Conservation (phyloP, 257 asterid species). For the Solanum gandarillasii region DNA sequence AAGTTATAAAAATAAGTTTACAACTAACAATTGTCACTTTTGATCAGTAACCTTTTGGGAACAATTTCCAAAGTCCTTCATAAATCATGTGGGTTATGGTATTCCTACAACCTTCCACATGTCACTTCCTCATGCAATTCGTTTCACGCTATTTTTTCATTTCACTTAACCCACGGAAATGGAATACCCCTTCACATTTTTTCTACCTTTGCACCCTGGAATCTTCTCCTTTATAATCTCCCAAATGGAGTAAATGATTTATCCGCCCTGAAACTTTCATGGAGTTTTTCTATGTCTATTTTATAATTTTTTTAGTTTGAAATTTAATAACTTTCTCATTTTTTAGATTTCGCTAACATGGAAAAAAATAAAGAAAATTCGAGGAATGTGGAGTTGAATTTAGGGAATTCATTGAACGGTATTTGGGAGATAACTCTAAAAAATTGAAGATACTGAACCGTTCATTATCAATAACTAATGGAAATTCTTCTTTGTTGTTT, state of each 20-base stretch:
- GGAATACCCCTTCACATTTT: not conserved
- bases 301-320: too few relatives aligned
- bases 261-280: not conserved
- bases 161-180: not conserved
- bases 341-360: conserved; percentile 9
- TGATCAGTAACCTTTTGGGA: too few relatives aligned
- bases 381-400: conserved; percentile 23
- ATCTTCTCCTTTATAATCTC: not conserved
- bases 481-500: conserved; percentile 7
- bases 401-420: conserved; percentile 22
- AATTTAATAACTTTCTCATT: not conserved
- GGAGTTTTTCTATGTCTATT: not conserved
- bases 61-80: too few relatives aligned
- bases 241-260: not conserved
- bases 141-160: conserved; percentile 18
- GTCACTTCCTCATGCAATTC: not conserved
- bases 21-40: not conserved
- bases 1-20: too few relatives aligned
- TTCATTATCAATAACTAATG: conserved; percentile 34
- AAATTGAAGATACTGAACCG: not conserved
- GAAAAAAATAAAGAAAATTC: not conserved
- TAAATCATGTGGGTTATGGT: not conserved
- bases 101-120: not conserved
- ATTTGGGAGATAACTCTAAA: not conserved
- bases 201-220: not conserved